Evolutionary conservation across 441 rosid genomes (phyloP).

Genomic region (Erodium trifolium): DNA sequence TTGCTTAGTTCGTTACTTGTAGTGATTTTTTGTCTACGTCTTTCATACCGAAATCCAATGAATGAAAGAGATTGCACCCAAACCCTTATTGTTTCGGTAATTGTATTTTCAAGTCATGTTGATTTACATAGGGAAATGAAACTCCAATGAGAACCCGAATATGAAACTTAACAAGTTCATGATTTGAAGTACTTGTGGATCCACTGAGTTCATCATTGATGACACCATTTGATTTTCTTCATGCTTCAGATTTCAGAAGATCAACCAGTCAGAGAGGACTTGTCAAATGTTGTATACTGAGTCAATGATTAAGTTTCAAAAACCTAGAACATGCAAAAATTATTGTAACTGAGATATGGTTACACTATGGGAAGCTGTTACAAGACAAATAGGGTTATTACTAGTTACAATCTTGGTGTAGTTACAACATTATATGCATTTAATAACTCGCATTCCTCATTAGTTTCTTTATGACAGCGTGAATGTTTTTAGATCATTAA

Average conservation of each 20-base stretch:
- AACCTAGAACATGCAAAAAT: not conserved
- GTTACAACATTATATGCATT: not conserved
- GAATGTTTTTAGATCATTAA: not conserved
- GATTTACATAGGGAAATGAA: not conserved
- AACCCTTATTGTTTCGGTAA: not conserved
- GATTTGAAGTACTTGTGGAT: not conserved
- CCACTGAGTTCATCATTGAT: not conserved
- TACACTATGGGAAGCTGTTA: not conserved
- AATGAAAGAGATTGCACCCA: conserved; percentile 2
- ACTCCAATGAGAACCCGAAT: too few species aligned
- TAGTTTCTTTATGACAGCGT: not conserved
- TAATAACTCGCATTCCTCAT: not conserved
- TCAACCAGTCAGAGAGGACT: not conserved
- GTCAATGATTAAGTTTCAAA: too few species aligned
- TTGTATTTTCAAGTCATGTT: not conserved
- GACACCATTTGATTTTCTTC: too few species aligned
- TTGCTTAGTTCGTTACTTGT: not conserved
- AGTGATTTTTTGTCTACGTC: not conserved
- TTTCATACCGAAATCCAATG: not conserved
- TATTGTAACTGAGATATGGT: not conserved
- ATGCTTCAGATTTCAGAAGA: too few species aligned
- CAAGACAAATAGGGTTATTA: not conserved
- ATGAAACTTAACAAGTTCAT: not conserved
- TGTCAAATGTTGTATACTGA: too few species aligned
- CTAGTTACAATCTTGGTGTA: not conserved